Evolutionary conservation across 1,284 basidiomycete species (phyloP).

Genomic region (Sphaerobolus stellatus): DNA sequence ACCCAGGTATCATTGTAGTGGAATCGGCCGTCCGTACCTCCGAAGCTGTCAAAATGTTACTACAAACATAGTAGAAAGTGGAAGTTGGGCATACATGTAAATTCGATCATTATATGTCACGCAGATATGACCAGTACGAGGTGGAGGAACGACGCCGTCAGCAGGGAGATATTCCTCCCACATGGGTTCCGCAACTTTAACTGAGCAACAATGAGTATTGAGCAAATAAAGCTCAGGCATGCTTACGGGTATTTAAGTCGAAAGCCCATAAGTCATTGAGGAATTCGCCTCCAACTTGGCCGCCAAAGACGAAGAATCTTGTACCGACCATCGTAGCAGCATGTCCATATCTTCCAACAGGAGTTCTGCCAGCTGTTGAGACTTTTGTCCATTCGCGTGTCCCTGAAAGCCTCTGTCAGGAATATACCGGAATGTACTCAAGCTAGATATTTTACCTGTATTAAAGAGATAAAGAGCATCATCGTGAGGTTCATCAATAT

Average conservation of each 20-base stretch:
- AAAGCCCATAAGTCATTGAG: conserved; percentile 97
- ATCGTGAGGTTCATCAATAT: conserved; percentile 82
- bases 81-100: conserved; percentile 61
- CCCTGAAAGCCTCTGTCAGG: conserved; percentile 41
- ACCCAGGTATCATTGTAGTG: conserved; percentile 99
- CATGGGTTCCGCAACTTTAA: conserved; percentile 45
- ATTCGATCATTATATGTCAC: conserved; percentile 86
- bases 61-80: conserved; percentile 3
- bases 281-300: conserved; percentile 95
- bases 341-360: conserved; percentile 93
- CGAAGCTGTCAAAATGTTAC: conserved; percentile 62
- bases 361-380: conserved; percentile 70
- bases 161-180: conserved; percentile 81
- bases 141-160: conserved; percentile 62
- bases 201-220: conserved; percentile 7
- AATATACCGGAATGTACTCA: background rate
- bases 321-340: conserved; percentile 91
- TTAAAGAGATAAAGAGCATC: conserved; percentile 96
- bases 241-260: conserved; percentile 89
- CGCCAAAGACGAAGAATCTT: conserved; percentile 94
- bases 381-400: conserved; percentile 95
- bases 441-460: conserved; percentile 60
- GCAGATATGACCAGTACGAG: conserved; percentile 91
- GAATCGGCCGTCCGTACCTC: conserved; percentile 96
- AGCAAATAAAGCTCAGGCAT: conserved; percentile 2